Percentiles rank a stretch among this genome's conserved stretches.
These are phyloP conservation scores for Uncinocarpus reesii DNA, from an alignment of 2,329 filamentous ascomycete genomes.

Conservation along the genomic window DNA sequence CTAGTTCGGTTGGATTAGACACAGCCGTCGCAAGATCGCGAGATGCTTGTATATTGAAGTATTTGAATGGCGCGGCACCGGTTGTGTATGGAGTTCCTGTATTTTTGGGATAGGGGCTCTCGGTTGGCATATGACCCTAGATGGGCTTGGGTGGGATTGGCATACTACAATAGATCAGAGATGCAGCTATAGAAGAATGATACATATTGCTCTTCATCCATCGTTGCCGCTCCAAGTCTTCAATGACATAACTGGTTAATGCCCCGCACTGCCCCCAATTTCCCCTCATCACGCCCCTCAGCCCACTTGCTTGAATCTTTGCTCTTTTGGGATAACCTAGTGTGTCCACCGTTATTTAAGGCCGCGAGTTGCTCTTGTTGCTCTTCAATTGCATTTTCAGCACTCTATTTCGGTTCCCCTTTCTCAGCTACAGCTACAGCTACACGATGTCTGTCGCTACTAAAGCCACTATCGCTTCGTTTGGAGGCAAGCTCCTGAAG, in stretches of 20 bases:
- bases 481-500: slow-evolving; percentile 91
- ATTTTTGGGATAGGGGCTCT: slow-evolving; percentile 47
- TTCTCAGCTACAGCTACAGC: background rate
- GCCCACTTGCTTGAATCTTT: slow-evolving; percentile 2
- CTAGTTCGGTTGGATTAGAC: slow-evolving; percentile 33
- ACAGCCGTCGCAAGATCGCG: slow-evolving; percentile 69
- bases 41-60: slow-evolving; percentile 72
- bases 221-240: no score
- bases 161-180: background rate
- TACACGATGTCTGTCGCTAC: slow-evolving; percentile 72
- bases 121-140: background rate
- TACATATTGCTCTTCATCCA: no score
- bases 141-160: background rate
- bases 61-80: slow-evolving; percentile 85
- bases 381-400: slow-evolving; percentile 1
- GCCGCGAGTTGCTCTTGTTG: background rate
- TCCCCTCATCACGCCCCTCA: slow-evolving; percentile 8
- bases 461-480: slow-evolving; percentile 78
- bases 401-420: background rate
- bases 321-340: background rate
- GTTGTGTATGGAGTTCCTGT: slow-evolving; percentile 94
- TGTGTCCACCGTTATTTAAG: background rate
- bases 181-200: background rate
- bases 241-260: no score
- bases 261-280: background rate